A percentile compares a stretch with the other conserved stretches of the same genome.
phyloP scores from a whole-genome alignment of 495 filamentous ascomycete genomes.

The Xylaria nigripes region DNA sequence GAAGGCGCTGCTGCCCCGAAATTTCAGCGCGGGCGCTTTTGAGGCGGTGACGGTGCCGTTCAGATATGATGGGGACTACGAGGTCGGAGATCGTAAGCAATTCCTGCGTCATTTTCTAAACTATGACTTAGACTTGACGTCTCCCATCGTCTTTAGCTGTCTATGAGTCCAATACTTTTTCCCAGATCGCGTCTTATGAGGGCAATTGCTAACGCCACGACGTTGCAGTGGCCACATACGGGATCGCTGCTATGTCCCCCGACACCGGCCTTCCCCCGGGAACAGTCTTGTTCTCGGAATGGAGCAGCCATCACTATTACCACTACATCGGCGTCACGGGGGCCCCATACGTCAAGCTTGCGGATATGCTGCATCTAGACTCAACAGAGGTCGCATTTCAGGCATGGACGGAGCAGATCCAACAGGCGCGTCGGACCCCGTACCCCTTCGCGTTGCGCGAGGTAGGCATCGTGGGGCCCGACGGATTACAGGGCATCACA shows the following conservation, averaged over 20 bases:
- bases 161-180: neutral
- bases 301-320: neutral
- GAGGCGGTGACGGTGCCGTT: neutral
- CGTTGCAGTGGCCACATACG: neutral
- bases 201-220: neutral
- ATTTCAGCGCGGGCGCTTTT: neutral
- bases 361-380: neutral
- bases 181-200: too few species aligned
- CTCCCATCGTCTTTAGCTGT: too few species aligned
- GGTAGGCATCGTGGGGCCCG: neutral
- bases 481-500: neutral
- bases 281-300: neutral
- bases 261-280: neutral
- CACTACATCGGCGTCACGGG: neutral
- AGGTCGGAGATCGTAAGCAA: neutral
- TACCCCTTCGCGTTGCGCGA: neutral
- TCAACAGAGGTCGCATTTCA: neutral
- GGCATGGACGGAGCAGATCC: neutral
- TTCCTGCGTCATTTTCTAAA: too few species aligned
- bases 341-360: neutral
- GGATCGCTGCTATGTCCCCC: neutral
- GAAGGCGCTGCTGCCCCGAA: neutral
- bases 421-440: neutral
- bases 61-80: neutral
- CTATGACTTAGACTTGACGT: too few species aligned